Evolutionary conservation across 2,329 filamentous ascomycete species (phyloP), one percentile per base, ranked within the genome.

Genomic region (Colletotrichum musicola): DNA sequence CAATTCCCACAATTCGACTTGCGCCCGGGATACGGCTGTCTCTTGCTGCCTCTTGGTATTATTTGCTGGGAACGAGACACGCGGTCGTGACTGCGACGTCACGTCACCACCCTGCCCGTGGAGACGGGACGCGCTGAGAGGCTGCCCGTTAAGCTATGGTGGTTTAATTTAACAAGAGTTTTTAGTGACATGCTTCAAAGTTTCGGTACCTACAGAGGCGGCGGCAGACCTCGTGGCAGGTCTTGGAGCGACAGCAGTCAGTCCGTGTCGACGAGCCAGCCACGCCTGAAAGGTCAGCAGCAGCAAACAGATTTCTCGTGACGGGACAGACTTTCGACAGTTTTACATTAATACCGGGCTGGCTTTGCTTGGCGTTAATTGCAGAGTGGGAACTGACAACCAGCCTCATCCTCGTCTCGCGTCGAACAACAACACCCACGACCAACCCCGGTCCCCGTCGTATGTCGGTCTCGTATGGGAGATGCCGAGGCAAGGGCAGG

Each of bases 401-500:
- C 53, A 47, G 53, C 49, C 42, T 16, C 54, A 68, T 59, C 64
- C 64, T 35, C 46, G 18, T 55, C 56, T 12, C 38, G 10, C 4
- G 22, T 35, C 25, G 40, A 7, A 22, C 30, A 35, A 35, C 30
- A 14, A 25, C 18, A 55, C 44, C 18, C 40, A 42, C 40, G 55
- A 50, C 60, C 13, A 38, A 13, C 22, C 53, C 50, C 20, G 16
- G 20, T 49, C 46, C 18, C 46, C 18, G n/a, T 22, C 9, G n/a
- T 20, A 4, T 1, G 16, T 22, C 13, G 42, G 47, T 62, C 60
- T 65, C 49, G 42, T 68, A 60, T 60, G 61, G 61, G 65, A 65
- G 27, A 56, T 64, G 55, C 65, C 61, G 61, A 60, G 65, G 49
- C 65, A 60, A 53, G 55, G 62, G 30, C 3, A 27, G 14, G 7